phyloP scores from a whole-genome alignment of 257 asterid genomes.

The Solanum chilense region DNA sequence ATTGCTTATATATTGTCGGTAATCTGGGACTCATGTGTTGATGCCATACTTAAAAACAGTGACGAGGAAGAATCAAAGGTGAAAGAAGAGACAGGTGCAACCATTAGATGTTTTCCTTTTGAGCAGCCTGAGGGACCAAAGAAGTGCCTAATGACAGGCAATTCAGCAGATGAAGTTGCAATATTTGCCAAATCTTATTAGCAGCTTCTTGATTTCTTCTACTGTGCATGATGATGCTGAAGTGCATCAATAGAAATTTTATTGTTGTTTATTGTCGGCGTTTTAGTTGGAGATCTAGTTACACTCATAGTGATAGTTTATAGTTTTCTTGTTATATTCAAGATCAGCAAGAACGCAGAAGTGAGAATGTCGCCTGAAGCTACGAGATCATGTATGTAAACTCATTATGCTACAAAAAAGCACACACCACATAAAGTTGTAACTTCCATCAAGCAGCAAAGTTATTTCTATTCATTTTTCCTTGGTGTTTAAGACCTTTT shows the following conservation, averaged over 20 bases:
- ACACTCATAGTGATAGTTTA: not conserved
- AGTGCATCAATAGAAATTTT: not conserved
- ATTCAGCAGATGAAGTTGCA: slow-evolving; percentile 85
- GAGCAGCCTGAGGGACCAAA: slow-evolving; percentile 73
- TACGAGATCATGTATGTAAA: not conserved
- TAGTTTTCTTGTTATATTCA: not conserved
- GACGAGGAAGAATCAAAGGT: slow-evolving; percentile 71
- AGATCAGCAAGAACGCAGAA: not conserved
- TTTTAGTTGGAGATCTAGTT: not conserved
- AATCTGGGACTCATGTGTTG: not conserved
- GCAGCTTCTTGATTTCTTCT: not conserved
- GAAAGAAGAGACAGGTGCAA: slow-evolving; percentile 96
- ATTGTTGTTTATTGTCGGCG: not conserved
- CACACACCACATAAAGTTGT: not conserved
- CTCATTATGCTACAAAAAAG: not conserved
- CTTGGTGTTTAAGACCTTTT: not conserved
- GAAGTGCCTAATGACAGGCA: slow-evolving; percentile 84
- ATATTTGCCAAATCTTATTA: slow-evolving; percentile 90
- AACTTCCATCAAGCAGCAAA: not conserved
- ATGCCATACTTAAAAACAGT: slow-evolving; percentile 10
- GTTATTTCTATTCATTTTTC: not conserved
- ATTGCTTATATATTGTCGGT: not conserved
- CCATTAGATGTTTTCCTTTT: slow-evolving; percentile 88
- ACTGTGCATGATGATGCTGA: not conserved
- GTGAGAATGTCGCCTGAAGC: not conserved